These are phyloP conservation scores for Chaetomiaceae sp. DNA, from an alignment of 2,329 filamentous ascomycete genomes.

Conservation along the genomic window DNA sequence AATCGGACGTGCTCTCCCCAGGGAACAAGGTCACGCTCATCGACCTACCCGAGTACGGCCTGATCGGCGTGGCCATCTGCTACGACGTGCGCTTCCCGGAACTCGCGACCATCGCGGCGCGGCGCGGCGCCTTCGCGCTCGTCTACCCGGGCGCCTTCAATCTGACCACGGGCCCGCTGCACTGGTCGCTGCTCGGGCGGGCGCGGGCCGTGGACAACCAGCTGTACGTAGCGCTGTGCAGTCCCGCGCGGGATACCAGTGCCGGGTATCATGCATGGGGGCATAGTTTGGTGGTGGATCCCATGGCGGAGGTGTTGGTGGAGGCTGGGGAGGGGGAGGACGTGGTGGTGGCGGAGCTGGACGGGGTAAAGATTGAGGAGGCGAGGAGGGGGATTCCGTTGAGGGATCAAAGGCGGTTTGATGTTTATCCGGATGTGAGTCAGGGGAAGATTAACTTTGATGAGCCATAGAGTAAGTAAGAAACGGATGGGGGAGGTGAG, in stretches of 20 bases:
- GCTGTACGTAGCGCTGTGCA: conserved; percentile 87
- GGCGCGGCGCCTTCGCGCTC: conserved; percentile 79
- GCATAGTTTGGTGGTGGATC: conserved; percentile 82
- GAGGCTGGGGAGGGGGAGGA: conserved; percentile 75
- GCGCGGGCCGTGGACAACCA: conserved; percentile 90
- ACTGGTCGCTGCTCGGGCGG: conserved; percentile 80
- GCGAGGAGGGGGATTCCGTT: conserved; percentile 79
- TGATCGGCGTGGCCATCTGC: conserved; percentile 85
- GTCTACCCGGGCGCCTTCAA: conserved; percentile 98
- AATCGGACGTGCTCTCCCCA: conserved; percentile 81
- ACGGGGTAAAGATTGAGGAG: conserved; percentile 62
- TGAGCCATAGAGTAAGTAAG: no score
- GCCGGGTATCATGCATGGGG: conserved; percentile 87
- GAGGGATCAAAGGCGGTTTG: conserved; percentile 78
- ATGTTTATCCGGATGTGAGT: conserved; percentile 90
- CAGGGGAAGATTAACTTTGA: conserved; percentile 42
- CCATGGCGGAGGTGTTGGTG: conserved; percentile 73
- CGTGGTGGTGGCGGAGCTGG: conserved; percentile 67
- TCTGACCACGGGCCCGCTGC: conserved; percentile 80
- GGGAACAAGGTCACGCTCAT: conserved; percentile 82
- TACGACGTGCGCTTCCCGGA: conserved; percentile 98
- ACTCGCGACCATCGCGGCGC: conserved; percentile 79
- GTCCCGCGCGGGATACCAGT: conserved; percentile 71
- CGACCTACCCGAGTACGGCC: conserved; percentile 82
- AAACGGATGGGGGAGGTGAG: no score